phyloP scores from a whole-genome alignment of 805 yeast species.

The Nakazawaea wyomingensis region DNA sequence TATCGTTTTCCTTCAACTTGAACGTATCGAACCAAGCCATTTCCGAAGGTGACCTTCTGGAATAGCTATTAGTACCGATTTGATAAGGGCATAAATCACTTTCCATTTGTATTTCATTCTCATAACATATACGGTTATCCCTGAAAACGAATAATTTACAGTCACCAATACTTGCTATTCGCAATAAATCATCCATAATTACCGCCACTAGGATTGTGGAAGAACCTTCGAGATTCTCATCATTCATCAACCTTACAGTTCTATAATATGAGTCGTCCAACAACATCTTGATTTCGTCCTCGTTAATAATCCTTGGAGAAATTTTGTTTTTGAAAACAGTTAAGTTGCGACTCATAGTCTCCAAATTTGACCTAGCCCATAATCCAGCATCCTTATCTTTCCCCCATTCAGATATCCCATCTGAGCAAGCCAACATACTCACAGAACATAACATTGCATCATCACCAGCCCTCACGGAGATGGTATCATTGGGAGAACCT shows the following conservation, averaged over 20 bases:
- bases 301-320: constrained; percentile 24
- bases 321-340: constrained; percentile 35
- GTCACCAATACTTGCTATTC: constrained; percentile 49
- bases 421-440: constrained; percentile 47
- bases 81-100: constrained; percentile 46
- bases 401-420: constrained; percentile 54
- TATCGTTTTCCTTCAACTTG: constrained; percentile 34
- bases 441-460: constrained; percentile 55
- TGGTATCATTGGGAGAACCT: constrained; percentile 48
- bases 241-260: constrained; percentile 45
- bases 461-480: constrained; percentile 49
- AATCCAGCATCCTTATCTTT: constrained; percentile 42
- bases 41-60: constrained; percentile 37
- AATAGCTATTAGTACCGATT: constrained; percentile 44
- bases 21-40: constrained; percentile 42
- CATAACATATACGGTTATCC: constrained; percentile 35
- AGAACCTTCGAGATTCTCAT: constrained; percentile 41
- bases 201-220: constrained; percentile 44
- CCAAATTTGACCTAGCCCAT: constrained; percentile 49
- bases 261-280: constrained; percentile 44
- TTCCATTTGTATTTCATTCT: constrained; percentile 43
- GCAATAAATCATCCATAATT: constrained; percentile 41
- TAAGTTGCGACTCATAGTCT: constrained; percentile 40
- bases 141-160: constrained; percentile 43
- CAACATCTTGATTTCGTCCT: constrained; percentile 34